Evolutionary conservation across 2,329 filamentous ascomycete species (phyloP).

Genomic region (Monilinia vaccinii-corymbosi): DNA sequence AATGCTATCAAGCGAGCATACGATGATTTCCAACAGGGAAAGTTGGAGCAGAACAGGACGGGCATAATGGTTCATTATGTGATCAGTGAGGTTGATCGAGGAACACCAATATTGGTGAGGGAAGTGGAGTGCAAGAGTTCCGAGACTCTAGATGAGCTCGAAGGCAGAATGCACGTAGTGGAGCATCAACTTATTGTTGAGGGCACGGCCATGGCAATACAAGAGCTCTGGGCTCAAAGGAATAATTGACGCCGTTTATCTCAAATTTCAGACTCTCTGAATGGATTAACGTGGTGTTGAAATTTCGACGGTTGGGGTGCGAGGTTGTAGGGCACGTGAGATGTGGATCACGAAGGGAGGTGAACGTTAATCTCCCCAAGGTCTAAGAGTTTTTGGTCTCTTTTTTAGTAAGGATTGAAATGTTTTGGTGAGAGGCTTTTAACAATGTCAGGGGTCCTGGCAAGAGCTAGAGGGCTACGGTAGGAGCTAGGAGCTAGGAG

Average conservation of each 20-base stretch:
- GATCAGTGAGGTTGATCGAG: slow-evolving; percentile 69
- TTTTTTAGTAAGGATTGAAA: too few relatives aligned
- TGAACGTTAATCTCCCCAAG: too few relatives aligned
- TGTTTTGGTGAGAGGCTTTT: too few relatives aligned
- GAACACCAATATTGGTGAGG: slow-evolving; percentile 59
- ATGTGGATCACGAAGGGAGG: too few relatives aligned
- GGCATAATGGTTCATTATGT: slow-evolving; percentile 91
- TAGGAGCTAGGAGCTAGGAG: too few relatives aligned
- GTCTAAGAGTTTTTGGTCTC: too few relatives aligned
- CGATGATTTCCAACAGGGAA: slow-evolving; percentile 56
- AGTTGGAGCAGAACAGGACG: slow-evolving; percentile 56
- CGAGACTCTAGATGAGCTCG: slow-evolving; percentile 56
- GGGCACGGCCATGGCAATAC: slow-evolving; percentile 49
- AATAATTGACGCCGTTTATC: neutral
- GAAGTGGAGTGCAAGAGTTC: slow-evolving; percentile 60
- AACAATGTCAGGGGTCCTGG: too few relatives aligned
- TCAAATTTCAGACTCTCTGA: too few relatives aligned
- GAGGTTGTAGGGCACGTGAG: too few relatives aligned
- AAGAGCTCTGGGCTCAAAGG: slow-evolving; percentile 30
- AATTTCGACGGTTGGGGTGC: too few relatives aligned
- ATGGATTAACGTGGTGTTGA: too few relatives aligned
- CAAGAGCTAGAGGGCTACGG: too few relatives aligned
- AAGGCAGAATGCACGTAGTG: slow-evolving; percentile 62
- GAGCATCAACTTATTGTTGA: slow-evolving; percentile 77
- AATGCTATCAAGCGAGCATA: slow-evolving; percentile 71